Percentiles rank a stretch among this genome's conserved stretches.
Conservation (phyloP, 805 yeast species). For the Candida gorgasii region DNA sequence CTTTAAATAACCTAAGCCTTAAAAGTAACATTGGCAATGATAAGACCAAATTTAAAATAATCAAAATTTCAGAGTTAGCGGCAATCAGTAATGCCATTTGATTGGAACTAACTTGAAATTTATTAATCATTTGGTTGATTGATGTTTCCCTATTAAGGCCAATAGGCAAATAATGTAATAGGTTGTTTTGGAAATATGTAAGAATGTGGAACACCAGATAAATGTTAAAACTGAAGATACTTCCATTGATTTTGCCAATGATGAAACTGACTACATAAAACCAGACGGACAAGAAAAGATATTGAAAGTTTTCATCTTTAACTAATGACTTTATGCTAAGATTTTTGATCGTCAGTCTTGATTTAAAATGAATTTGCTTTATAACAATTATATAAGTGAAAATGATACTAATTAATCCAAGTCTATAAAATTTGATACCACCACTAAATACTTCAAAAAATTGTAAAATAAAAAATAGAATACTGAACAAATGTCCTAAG, state of each 20-base stretch:
- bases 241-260: slow-evolving; percentile 40
- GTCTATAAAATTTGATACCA: slow-evolving; percentile 26
- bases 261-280: slow-evolving; percentile 30
- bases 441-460: slow-evolving; percentile 42
- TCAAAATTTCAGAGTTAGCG: slow-evolving; percentile 35
- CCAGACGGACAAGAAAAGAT: slow-evolving; percentile 32
- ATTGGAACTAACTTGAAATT: slow-evolving; percentile 32
- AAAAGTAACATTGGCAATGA: slow-evolving; percentile 28
- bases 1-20: slow-evolving; percentile 24
- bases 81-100: slow-evolving; percentile 40
- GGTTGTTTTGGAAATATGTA: slow-evolving; percentile 38
- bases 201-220: slow-evolving; percentile 40
- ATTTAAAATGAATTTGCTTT: slow-evolving; percentile 52
- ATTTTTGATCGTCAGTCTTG: slow-evolving; percentile 10
- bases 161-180: slow-evolving; percentile 36
- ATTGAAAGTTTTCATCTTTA: slow-evolving; percentile 45
- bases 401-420: slow-evolving; percentile 50
- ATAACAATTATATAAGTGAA: slow-evolving; percentile 64
- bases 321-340: slow-evolving; percentile 11
- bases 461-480: slow-evolving; percentile 41
- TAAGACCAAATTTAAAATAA: slow-evolving; percentile 24
- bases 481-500: slow-evolving; percentile 56
- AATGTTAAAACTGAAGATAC: slow-evolving; percentile 35
- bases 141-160: slow-evolving; percentile 28
- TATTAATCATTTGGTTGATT: slow-evolving; percentile 28